Percentiles rank a stretch among this genome's conserved stretches.
These are phyloP conservation scores for Peniophora sp. DNA, from an alignment of 1,284 basidiomycete species.

Conservation along the genomic window DNA sequence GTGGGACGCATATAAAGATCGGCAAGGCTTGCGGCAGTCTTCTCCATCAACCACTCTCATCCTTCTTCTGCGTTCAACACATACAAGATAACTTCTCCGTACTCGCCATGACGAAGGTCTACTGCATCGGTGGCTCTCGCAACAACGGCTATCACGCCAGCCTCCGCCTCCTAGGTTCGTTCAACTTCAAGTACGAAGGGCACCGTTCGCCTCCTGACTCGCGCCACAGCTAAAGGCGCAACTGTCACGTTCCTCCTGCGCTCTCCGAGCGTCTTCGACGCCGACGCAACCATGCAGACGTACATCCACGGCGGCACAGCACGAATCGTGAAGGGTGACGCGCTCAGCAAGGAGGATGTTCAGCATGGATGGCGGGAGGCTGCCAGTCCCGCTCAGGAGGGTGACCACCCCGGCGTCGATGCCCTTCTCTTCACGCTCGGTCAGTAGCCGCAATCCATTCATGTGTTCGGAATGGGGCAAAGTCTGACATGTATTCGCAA, in stretches of 20 bases:
- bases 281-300: not conserved
- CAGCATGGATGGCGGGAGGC: constrained; percentile 36
- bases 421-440: constrained; percentile 44
- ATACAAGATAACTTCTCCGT: not conserved
- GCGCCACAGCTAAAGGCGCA: constrained; percentile 29
- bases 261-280: constrained; percentile 25
- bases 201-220: not conserved
- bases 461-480: too few relatives aligned
- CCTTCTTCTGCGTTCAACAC: too few relatives aligned
- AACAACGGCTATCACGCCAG: constrained; percentile 56
- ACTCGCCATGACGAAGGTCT: constrained; percentile 21
- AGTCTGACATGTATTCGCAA: too few relatives aligned
- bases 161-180: constrained; percentile 41
- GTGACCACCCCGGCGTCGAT: constrained; percentile 23
- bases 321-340: constrained; percentile 43
- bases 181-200: not conserved
- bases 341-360: constrained; percentile 35
- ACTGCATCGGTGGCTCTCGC: constrained; percentile 52
- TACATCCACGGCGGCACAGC: constrained; percentile 27
- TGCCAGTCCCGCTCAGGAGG: constrained; percentile 14
- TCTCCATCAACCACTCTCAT: too few relatives aligned
- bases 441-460: constrained; percentile 17
- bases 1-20: too few relatives aligned
- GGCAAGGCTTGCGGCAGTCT: too few relatives aligned
- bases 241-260: constrained; percentile 42